Conservation (phyloP, 129 eudicot species). For the Heracleum sosnowskyi region DNA sequence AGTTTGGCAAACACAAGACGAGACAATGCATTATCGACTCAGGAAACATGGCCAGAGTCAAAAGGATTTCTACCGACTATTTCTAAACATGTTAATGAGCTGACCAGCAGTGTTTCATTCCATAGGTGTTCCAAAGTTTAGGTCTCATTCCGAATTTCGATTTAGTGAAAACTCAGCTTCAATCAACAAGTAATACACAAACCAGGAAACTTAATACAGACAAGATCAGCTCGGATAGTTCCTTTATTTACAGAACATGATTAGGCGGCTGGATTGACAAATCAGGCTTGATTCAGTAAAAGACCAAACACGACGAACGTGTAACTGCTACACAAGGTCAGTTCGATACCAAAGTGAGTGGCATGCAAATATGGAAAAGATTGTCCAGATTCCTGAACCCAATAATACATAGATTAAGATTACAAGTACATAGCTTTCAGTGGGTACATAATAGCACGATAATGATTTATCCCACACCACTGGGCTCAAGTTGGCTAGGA, state of each 20-base stretch:
- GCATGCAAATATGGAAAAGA: slow-evolving; percentile 1
- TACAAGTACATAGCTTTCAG: background rate
- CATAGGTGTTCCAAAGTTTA: no score
- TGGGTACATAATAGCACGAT: slow-evolving; percentile 11
- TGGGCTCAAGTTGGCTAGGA: background rate
- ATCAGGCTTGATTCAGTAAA: no score
- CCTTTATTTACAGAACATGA: background rate
- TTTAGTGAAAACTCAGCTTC: no score
- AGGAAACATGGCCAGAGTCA: background rate
- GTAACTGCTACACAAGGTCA: background rate
- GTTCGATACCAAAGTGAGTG: background rate
- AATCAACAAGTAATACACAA: no score
- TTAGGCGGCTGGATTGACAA: background rate
- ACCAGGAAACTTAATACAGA: slow-evolving; percentile 2
- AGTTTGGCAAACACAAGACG: background rate
- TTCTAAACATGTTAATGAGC: background rate
- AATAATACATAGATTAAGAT: background rate
- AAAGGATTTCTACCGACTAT: background rate
- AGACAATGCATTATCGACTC: background rate
- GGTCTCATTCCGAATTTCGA: no score
- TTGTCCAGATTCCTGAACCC: background rate
- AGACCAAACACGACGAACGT: background rate
- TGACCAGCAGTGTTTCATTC: background rate
- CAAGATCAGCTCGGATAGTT: background rate
- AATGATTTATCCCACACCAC: slow-evolving; percentile 11